phyloP scores from a whole-genome alignment of 139 green algal genomes.

The Medakamo hakoo region DNA sequence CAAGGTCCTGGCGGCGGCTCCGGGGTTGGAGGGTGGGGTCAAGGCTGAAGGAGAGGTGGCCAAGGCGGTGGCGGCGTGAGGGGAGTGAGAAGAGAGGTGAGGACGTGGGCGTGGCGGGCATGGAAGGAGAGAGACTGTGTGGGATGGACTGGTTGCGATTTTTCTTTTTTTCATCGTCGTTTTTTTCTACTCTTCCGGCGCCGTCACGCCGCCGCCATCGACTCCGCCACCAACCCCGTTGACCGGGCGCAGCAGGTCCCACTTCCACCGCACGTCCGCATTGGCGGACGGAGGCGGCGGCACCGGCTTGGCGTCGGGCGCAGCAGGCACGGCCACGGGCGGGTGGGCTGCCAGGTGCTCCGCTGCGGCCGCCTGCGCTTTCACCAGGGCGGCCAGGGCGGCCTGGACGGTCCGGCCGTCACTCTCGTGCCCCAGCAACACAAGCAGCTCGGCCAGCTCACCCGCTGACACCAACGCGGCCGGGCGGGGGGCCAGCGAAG shows the following conservation, averaged over 20 bases:
- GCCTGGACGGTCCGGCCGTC: conserved; percentile 56
- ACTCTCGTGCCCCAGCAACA: conserved; percentile 49
- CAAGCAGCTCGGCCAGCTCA: conserved; percentile 57
- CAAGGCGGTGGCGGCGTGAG: neutral
- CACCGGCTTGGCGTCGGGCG: neutral
- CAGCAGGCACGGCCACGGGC: conserved; percentile 8
- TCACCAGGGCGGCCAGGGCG: conserved; percentile 21
- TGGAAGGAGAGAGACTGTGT: neutral
- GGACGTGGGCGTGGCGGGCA: too few species aligned
- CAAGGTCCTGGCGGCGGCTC: conserved; percentile 29
- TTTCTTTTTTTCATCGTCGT: neutral
- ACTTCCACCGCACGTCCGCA: conserved; percentile 36
- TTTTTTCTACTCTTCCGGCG: too few species aligned
- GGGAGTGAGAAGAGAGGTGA: neutral
- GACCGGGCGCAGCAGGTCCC: conserved; percentile 27
- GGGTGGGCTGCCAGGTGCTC: conserved; percentile 23
- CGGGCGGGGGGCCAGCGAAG: neutral
- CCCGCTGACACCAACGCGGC: conserved; percentile 22
- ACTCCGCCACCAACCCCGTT: neutral
- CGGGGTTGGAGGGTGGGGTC: conserved; percentile 7
- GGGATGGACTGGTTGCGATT: neutral
- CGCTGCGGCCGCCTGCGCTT: conserved; percentile 14
- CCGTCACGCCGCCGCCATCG: too few species aligned
- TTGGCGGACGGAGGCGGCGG: neutral
- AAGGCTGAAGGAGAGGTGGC: neutral